Conservation (phyloP, 345 rosid species). For the Eucalyptus cloeziana region DNA sequence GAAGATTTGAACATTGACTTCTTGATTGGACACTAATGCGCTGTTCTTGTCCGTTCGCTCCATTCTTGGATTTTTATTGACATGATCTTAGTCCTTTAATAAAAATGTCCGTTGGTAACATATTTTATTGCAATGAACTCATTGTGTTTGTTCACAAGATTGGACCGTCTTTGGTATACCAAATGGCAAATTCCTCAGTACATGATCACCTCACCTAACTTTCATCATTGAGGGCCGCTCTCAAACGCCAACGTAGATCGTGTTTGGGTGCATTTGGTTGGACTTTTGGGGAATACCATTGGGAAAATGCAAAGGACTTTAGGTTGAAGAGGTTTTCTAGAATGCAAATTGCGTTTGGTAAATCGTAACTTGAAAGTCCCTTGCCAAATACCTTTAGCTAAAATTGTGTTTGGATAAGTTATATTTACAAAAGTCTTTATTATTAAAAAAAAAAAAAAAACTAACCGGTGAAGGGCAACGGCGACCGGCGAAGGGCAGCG, state of each 20-base stretch:
- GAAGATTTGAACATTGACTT: not conserved
- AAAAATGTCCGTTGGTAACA: not conserved
- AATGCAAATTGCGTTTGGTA: no score
- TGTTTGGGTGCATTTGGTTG: not conserved
- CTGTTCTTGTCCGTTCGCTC: not conserved
- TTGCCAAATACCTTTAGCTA: no score
- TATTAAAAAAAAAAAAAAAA: no score
- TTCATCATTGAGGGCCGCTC: not conserved
- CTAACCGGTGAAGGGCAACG: no score
- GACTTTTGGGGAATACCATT: no score
- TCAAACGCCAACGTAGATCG: not conserved
- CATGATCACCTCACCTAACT: not conserved
- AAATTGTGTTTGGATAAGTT: no score
- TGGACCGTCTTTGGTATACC: not conserved
- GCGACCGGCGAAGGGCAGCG: no score
- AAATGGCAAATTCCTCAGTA: not conserved
- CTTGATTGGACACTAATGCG: not conserved
- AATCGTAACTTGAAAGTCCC: no score
- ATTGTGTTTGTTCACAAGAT: not conserved
- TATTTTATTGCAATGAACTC: not conserved
- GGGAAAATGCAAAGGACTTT: no score
- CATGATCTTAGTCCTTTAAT: not conserved
- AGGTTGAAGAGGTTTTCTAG: no score
- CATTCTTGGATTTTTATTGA: not conserved
- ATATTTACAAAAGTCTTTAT: no score